Evolutionary conservation across 495 filamentous ascomycete genomes (phyloP).

Genomic region (Apodospora peruviana): DNA sequence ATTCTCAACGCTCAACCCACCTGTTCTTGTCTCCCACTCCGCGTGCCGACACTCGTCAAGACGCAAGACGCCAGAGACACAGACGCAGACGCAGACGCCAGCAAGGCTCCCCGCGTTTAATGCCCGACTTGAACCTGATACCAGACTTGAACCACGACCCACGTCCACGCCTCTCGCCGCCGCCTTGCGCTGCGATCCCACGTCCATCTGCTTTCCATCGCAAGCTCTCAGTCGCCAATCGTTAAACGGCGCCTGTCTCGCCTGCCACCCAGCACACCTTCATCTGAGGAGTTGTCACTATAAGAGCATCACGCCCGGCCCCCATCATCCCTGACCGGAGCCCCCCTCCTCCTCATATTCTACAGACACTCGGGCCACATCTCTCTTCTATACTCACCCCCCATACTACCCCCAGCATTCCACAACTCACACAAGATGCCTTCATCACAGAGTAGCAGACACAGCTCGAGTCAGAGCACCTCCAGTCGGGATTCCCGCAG

Average conservation of each 20-base stretch:
- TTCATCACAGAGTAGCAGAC: conserved; percentile 17
- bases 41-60: conserved; percentile 8
- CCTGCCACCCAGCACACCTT: conserved; percentile 16
- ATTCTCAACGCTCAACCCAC: conserved; percentile 5
- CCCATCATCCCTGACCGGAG: conserved; percentile 9
- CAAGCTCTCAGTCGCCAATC: conserved; percentile 17
- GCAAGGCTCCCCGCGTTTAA: conserved; percentile 29
- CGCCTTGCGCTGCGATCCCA: conserved; percentile 16
- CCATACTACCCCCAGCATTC: conserved; percentile 4
- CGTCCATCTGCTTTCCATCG: conserved; percentile 5
- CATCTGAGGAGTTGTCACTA: conserved; percentile 7
- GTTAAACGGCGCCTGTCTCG: conserved; percentile 4
- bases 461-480: conserved; percentile 35
- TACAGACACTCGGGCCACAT: conserved; percentile 3
- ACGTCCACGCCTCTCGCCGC: conserved; percentile 10
- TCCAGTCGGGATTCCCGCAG: conserved; percentile 56
- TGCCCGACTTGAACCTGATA: no score
- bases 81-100: conserved; percentile 12
- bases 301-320: conserved; percentile 21
- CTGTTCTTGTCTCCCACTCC: conserved; percentile 6
- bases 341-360: conserved; percentile 8
- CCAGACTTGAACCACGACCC: no score
- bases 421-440: conserved; percentile 17
- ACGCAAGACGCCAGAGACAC: conserved; percentile 11
- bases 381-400: conserved; percentile 1